A percentile compares a stretch with the other conserved stretches of the same genome.
Evolutionary conservation across 2,329 filamentous ascomycete species (phyloP).

Genomic region (Fusarium sp.): DNA sequence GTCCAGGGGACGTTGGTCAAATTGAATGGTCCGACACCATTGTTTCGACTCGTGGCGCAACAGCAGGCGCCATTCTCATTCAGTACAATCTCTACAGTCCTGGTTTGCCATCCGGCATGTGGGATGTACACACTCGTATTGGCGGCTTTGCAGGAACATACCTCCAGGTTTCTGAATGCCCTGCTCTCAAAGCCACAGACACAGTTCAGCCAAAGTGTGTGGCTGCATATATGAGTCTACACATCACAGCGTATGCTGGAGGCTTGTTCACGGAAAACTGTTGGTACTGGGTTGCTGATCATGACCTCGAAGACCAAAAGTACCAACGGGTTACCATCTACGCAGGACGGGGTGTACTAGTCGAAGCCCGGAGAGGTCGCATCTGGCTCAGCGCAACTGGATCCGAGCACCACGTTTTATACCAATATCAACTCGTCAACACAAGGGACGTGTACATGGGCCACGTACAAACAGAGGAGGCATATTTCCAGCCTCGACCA

Average conservation of each 20-base stretch:
- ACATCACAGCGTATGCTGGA: slow-evolving; percentile 53
- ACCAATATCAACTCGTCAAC: slow-evolving; percentile 74
- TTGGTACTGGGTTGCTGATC: slow-evolving; percentile 63
- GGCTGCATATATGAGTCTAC: slow-evolving; percentile 58
- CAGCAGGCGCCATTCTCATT: slow-evolving; percentile 76
- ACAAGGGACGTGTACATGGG: slow-evolving; percentile 73
- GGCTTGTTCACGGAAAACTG: slow-evolving; percentile 58
- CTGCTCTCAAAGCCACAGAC: slow-evolving; percentile 59
- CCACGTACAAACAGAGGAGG: slow-evolving; percentile 76
- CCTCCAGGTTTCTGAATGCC: slow-evolving; percentile 75
- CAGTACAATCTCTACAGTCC: slow-evolving; percentile 76
- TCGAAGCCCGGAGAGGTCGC: slow-evolving; percentile 52
- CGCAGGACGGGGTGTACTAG: slow-evolving; percentile 62
- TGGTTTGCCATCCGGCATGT: slow-evolving; percentile 65
- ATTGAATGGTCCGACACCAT: slow-evolving; percentile 81
- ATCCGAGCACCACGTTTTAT: slow-evolving; percentile 74
- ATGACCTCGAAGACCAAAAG: slow-evolving; percentile 64
- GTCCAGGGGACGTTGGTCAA: slow-evolving; percentile 70
- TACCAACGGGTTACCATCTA: slow-evolving; percentile 65
- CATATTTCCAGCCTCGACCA: slow-evolving; percentile 78
- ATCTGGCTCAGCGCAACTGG: slow-evolving; percentile 74
- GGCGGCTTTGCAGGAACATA: slow-evolving; percentile 78
- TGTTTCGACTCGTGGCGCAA: slow-evolving; percentile 74
- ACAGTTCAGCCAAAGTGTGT: slow-evolving; percentile 51
- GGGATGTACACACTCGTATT: slow-evolving; percentile 83